Evolutionary conservation across 306 rosid genomes (phyloP).

Genomic region (Trifolium pratense): DNA sequence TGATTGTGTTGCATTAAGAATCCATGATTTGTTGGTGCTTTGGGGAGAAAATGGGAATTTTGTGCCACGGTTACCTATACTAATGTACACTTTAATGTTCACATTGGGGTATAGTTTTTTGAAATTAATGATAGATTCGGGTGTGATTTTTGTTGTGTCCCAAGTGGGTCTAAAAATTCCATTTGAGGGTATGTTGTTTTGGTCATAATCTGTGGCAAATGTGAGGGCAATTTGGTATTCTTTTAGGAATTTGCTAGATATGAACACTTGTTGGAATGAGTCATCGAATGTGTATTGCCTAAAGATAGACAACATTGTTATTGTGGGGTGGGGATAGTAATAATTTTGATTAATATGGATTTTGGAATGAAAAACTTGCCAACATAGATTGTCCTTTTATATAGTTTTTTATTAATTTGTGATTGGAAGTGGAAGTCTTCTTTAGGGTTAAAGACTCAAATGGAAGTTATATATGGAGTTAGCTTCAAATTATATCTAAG

Average conservation of each 20-base stretch:
- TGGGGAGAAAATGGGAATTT: conserved; percentile 33
- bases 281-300: conserved; percentile 54
- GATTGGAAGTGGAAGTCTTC: neutral
- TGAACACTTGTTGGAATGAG: conserved; percentile 45
- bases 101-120: conserved; percentile 15
- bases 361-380: conserved; percentile 7
- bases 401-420: neutral
- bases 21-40: conserved; percentile 23
- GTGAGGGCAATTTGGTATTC: conserved; percentile 52
- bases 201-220: conserved; percentile 48
- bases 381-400: conserved; percentile 19
- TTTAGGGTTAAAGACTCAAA: neutral
- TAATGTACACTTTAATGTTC: conserved; percentile 42
- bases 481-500: conserved; percentile 26
- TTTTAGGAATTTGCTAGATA: conserved; percentile 24
- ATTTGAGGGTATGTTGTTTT: conserved; percentile 12
- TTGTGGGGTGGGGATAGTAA: neutral
- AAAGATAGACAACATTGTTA: conserved; percentile 38
- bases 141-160: conserved; percentile 43
- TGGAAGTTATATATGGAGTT: conserved; percentile 13
- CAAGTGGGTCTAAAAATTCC: conserved; percentile 40
- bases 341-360: conserved; percentile 1
- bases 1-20: conserved; percentile 44
- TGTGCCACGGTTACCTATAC: conserved; percentile 41
- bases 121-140: conserved; percentile 30